phyloP scores from a whole-genome alignment of 2,329 filamentous ascomycete genomes.

The Fusarium anguioides region DNA sequence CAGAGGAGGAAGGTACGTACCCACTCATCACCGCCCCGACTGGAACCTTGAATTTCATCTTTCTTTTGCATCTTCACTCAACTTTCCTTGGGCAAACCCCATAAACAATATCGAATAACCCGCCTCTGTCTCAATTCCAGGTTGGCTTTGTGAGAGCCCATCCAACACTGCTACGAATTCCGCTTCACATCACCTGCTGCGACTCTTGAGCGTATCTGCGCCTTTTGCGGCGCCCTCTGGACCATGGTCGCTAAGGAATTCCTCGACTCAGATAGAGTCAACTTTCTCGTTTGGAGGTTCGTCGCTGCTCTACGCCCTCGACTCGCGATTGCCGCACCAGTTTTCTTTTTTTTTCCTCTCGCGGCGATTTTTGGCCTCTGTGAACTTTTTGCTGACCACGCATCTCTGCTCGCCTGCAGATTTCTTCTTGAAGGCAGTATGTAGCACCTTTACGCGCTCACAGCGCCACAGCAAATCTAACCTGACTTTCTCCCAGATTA shows the following conservation, averaged over 20 bases:
- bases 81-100: slow-evolving; percentile 41
- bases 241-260: slow-evolving; percentile 68
- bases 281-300: slow-evolving; percentile 78
- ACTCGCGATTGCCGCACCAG: slow-evolving; percentile 27
- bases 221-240: slow-evolving; percentile 49
- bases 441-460: slow-evolving; percentile 51
- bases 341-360: slow-evolving; percentile 8
- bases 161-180: slow-evolving; percentile 19
- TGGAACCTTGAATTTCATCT: slow-evolving; percentile 51
- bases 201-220: slow-evolving; percentile 46
- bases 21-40: slow-evolving; percentile 44
- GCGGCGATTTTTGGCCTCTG: slow-evolving; percentile 10
- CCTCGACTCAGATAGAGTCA: slow-evolving; percentile 74
- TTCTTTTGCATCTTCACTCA: slow-evolving; percentile 50
- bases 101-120: slow-evolving; percentile 28
- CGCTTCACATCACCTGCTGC: slow-evolving; percentile 23
- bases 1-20: slow-evolving; percentile 44
- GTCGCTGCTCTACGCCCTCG: slow-evolving; percentile 52
- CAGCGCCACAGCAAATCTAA: slow-evolving; percentile 41
- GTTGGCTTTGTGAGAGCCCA: slow-evolving; percentile 32
- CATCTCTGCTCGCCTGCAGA: slow-evolving; percentile 51
- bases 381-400: slow-evolving; percentile 37
- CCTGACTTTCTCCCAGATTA: slow-evolving; percentile 62
- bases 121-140: slow-evolving; percentile 29
- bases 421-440: slow-evolving; percentile 72